These are phyloP conservation scores for Penicillium cinerascens DNA, from an alignment of 495 filamentous ascomycete genomes.

Conservation along the genomic window DNA sequence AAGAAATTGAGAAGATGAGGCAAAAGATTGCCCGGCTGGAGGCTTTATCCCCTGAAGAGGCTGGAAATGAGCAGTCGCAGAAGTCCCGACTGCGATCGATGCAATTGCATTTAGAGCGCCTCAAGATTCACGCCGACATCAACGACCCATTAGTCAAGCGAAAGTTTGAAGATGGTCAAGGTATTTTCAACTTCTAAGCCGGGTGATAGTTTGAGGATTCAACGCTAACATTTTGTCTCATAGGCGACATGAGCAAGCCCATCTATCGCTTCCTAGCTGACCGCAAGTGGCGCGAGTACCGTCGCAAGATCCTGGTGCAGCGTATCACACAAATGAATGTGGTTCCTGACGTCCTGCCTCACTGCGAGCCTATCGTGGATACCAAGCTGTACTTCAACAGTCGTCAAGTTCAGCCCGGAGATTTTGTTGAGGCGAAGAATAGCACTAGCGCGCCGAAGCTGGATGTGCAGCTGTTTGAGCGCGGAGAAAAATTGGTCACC, in stretches of 20 bases:
- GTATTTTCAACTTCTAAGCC: slow-evolving; percentile 45
- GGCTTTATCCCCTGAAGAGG: slow-evolving; percentile 52
- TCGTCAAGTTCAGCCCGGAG: slow-evolving; percentile 65
- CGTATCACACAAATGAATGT: slow-evolving; percentile 85
- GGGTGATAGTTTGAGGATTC: background rate
- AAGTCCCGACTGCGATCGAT: slow-evolving; percentile 66
- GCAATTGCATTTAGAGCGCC: slow-evolving; percentile 66
- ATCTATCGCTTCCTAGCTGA: slow-evolving; percentile 92
- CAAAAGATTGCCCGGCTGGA: slow-evolving; percentile 58
- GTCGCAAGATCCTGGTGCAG: slow-evolving; percentile 72
- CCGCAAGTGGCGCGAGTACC: slow-evolving; percentile 80
- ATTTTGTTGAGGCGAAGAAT: slow-evolving; percentile 65
- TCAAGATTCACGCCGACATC: slow-evolving; percentile 89
- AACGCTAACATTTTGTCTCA: slow-evolving; percentile 6
- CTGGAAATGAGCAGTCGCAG: slow-evolving; percentile 58
- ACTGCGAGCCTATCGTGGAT: slow-evolving; percentile 73
- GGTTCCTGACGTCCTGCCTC: slow-evolving; percentile 87
- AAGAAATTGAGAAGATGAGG: slow-evolving; percentile 56
- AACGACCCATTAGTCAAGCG: slow-evolving; percentile 95
- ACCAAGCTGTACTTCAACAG: slow-evolving; percentile 75
- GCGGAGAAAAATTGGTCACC: slow-evolving; percentile 74
- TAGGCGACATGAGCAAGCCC: slow-evolving; percentile 93
- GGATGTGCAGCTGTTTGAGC: slow-evolving; percentile 78
- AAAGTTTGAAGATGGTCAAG: slow-evolving; percentile 86
- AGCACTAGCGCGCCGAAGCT: slow-evolving; percentile 71